These are phyloP conservation scores for Cochlearia excelsa DNA, from an alignment of 345 rosid species.

Conservation along the genomic window DNA sequence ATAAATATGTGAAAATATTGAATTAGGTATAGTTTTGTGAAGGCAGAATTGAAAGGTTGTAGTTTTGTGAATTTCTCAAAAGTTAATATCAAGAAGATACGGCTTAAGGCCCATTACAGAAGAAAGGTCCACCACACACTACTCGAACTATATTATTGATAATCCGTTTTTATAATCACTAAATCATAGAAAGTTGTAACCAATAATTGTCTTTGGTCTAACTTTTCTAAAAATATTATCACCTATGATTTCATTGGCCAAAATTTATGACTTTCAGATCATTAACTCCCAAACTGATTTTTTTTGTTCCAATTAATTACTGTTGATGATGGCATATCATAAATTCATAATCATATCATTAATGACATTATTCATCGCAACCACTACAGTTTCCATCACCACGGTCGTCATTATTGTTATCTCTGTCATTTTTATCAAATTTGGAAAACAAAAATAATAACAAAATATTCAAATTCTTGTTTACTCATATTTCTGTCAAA, in stretches of 20 bases:
- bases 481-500: too few relatives aligned
- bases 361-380: background rate
- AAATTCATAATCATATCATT: background rate
- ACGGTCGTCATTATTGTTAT: constrained; percentile 1
- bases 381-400: constrained; percentile 8
- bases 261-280: constrained; percentile 13
- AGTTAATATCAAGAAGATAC: constrained; percentile 15
- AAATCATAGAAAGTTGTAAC: constrained; percentile 19
- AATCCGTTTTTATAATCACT: constrained; percentile 13
- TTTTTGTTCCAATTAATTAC: background rate
- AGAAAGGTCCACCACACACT: constrained; percentile 16
- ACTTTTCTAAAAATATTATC: background rate
- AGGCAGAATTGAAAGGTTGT: too few relatives aligned
- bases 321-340: constrained; percentile 18
- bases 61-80: background rate
- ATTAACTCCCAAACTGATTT: background rate
- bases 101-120: constrained; percentile 23
- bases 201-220: constrained; percentile 9
- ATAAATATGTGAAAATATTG: too few relatives aligned
- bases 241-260: constrained; percentile 16
- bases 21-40: too few relatives aligned
- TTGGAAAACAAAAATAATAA: background rate
- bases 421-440: background rate
- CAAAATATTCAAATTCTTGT: too few relatives aligned
- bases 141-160: constrained; percentile 7